Conservation (phyloP, 192 early-diverging fungal genomes). For the Coemansia sp. region DNA sequence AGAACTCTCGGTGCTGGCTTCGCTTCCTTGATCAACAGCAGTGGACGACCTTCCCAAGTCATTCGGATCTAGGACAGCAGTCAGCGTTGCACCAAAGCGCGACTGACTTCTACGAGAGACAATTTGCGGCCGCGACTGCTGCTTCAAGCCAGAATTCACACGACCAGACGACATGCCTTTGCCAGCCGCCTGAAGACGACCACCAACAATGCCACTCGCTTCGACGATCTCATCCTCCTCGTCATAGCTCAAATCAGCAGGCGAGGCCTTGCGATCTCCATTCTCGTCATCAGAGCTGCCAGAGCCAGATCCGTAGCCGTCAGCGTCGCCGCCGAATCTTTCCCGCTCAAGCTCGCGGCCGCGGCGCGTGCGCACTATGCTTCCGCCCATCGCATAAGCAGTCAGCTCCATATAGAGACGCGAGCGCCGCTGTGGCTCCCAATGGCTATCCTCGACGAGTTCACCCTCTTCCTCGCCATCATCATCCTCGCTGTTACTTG, state of each 20-base stretch:
- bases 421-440: slow-evolving; percentile 31
- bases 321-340: slow-evolving; percentile 7
- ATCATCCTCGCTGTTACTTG: slow-evolving; percentile 2
- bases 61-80: slow-evolving; percentile 24
- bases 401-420: slow-evolving; percentile 28
- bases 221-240: slow-evolving; percentile 46
- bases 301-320: slow-evolving; percentile 13
- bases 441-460: slow-evolving; percentile 36
- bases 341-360: slow-evolving; percentile 17
- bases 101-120: slow-evolving; percentile 47
- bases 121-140: slow-evolving; percentile 21
- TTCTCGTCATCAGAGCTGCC: slow-evolving; percentile 4
- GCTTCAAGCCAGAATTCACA: neutral
- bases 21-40: neutral
- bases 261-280: slow-evolving; percentile 2
- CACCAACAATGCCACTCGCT: slow-evolving; percentile 33
- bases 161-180: neutral
- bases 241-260: slow-evolving; percentile 3
- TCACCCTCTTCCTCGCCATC: slow-evolving; percentile 47
- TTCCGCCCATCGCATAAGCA: slow-evolving; percentile 43
- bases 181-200: neutral
- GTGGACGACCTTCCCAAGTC: neutral
- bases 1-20: neutral
- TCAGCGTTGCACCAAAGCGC: slow-evolving; percentile 47
- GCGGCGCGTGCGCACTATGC: slow-evolving; percentile 45